Percentiles rank a stretch among this genome's conserved stretches.
phyloP scores from a whole-genome alignment of 1,139 yeast genomes.

The Saccharomyces hybrid region DNA sequence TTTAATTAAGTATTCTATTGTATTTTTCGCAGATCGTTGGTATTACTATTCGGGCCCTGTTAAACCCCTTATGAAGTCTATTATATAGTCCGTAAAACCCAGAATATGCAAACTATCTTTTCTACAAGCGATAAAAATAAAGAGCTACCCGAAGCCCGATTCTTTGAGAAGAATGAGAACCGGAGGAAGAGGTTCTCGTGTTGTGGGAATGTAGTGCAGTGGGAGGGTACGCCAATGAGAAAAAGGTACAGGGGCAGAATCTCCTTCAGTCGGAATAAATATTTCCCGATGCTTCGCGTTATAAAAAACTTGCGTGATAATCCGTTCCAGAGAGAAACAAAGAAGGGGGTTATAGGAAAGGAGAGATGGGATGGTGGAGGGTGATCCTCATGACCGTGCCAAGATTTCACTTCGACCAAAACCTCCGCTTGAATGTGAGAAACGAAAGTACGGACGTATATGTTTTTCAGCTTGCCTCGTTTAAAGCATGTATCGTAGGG shows the following conservation, averaged over 20 bases:
- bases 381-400: background rate
- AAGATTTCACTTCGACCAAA: background rate
- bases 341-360: background rate
- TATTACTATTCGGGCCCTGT: background rate
- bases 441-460: background rate
- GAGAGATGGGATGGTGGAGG: background rate
- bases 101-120: background rate
- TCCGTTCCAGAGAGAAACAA: background rate
- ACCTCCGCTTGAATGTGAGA: background rate
- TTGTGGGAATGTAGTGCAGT: background rate
- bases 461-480: background rate
- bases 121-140: background rate
- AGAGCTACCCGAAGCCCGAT: background rate
- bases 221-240: too few species aligned
- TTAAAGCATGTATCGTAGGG: background rate
- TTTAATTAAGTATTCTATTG: background rate
- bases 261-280: background rate
- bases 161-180: background rate
- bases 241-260: background rate
- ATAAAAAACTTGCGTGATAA: background rate
- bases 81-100: background rate
- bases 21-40: background rate
- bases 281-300: background rate
- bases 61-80: background rate
- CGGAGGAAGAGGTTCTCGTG: background rate